Evolutionary conservation across 2,329 filamentous ascomycete species (phyloP).

Genomic region (Zymoseptoria crescenta): DNA sequence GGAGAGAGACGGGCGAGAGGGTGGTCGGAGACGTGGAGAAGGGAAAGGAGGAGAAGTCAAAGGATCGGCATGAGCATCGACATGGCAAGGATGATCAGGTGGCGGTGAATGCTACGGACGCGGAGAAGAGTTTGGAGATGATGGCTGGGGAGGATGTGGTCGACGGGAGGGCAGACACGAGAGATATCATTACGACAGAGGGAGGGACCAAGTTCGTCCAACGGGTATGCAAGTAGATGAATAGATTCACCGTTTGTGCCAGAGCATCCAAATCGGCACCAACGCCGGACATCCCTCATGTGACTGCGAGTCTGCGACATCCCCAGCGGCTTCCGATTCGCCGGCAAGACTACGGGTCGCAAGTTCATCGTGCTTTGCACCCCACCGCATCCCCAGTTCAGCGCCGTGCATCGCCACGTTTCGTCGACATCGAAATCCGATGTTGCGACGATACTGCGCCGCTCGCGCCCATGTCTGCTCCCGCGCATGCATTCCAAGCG

Average conservation of each 20-base stretch:
- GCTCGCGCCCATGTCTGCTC: neutral
- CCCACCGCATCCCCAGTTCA: too few relatives aligned
- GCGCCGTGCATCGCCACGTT: too few relatives aligned
- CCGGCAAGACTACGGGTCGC: too few relatives aligned
- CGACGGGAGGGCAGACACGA: constrained; percentile 5
- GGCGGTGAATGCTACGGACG: constrained; percentile 19
- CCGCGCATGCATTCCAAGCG: constrained; percentile 2
- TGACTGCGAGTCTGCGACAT: too few relatives aligned
- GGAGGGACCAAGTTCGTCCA: neutral
- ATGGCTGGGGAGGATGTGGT: constrained; percentile 20
- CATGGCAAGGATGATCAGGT: constrained; percentile 19
- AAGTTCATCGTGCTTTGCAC: too few relatives aligned
- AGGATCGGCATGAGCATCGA: constrained; percentile 15
- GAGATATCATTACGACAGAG: neutral
- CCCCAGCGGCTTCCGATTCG: too few relatives aligned
- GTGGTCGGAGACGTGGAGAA: constrained; percentile 29
- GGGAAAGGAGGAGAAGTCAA: constrained; percentile 1
- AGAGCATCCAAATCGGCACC: too few relatives aligned
- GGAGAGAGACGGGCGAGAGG: constrained; percentile 19
- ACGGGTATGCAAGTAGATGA: neutral
- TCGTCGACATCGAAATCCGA: too few relatives aligned
- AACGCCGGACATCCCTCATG: too few relatives aligned
- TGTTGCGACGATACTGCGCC: neutral
- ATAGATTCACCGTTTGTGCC: neutral
- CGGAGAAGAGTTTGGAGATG: constrained; percentile 24